Conservation (phyloP, 1,284 basidiomycete genomes). For the Naganishia sp. region DNA sequence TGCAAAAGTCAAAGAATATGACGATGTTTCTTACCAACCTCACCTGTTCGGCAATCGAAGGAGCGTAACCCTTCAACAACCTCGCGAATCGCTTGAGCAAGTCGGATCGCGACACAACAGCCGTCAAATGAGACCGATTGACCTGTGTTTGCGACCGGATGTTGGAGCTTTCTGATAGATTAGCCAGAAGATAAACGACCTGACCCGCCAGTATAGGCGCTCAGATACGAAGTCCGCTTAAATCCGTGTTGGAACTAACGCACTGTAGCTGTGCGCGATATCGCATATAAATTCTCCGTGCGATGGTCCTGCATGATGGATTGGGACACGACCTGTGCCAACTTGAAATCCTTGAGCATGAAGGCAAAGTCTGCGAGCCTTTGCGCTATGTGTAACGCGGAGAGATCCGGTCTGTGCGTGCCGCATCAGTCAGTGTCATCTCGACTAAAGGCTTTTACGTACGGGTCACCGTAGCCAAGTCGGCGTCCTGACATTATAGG, state of each 20-base stretch:
- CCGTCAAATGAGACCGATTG: too few species aligned
- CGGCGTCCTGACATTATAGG: constrained; percentile 40
- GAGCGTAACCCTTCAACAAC: too few species aligned
- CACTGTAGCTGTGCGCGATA: constrained; percentile 51
- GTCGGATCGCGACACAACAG: too few species aligned
- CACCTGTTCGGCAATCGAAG: too few species aligned
- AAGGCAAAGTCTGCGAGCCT: constrained; percentile 95
- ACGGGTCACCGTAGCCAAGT: not conserved
- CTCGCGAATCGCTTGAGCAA: too few species aligned
- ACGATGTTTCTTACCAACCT: too few species aligned
- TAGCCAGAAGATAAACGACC: constrained; percentile 35
- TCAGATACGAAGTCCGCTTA: constrained; percentile 49
- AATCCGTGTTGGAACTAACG: not conserved
- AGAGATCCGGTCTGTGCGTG: not conserved
- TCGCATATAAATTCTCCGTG: constrained; percentile 52
- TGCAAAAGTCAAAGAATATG: not conserved
- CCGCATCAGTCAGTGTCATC: not conserved
- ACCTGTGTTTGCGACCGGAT: too few species aligned
- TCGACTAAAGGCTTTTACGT: not conserved
- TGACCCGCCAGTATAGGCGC: constrained; percentile 50
- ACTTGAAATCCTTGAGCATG: constrained; percentile 82
- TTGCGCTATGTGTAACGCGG: constrained; percentile 34
- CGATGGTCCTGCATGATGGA: constrained; percentile 69
- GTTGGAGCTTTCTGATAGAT: constrained; percentile 26
- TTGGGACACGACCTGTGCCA: constrained; percentile 85